These are phyloP conservation scores for Termitomyces bulborhizus DNA, from an alignment of 768 basidiomycete species.

Conservation along the genomic window DNA sequence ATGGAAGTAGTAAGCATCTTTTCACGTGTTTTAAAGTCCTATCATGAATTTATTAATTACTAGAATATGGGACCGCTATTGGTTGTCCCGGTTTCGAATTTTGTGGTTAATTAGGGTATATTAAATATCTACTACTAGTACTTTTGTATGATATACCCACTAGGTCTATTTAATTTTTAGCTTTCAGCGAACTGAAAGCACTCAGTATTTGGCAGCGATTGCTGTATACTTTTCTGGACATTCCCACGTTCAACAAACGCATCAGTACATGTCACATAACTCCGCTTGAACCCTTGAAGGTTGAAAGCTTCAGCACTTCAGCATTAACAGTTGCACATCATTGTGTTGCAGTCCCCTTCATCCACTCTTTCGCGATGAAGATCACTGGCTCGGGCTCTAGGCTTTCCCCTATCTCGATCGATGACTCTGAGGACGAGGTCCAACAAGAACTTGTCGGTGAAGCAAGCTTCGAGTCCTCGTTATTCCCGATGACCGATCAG, in stretches of 20 bases:
- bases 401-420: slow-evolving; percentile 30
- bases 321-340: background rate
- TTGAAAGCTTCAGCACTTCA: too few species aligned
- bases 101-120: slow-evolving; percentile 33
- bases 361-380: slow-evolving; percentile 8
- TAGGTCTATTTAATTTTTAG: background rate
- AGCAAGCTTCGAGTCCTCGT: slow-evolving; percentile 4
- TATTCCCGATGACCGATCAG: slow-evolving; percentile 1
- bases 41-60: background rate
- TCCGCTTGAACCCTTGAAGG: background rate
- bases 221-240: background rate
- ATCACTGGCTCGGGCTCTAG: slow-evolving; percentile 24
- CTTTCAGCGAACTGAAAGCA: background rate
- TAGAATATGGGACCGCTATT: slow-evolving; percentile 42
- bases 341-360: background rate
- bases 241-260: background rate
- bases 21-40: too few species aligned
- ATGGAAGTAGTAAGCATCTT: slow-evolving; percentile 34
- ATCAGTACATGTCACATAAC: background rate
- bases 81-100: slow-evolving; percentile 48
- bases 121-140: background rate
- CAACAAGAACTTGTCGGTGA: slow-evolving; percentile 23
- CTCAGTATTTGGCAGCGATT: too few species aligned
- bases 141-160: background rate
- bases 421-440: slow-evolving; percentile 37